Evolutionary conservation across 2,329 filamentous ascomycete species (phyloP), one percentile per base, ranked within the genome.

Genomic region (Aspergillus sp.): DNA sequence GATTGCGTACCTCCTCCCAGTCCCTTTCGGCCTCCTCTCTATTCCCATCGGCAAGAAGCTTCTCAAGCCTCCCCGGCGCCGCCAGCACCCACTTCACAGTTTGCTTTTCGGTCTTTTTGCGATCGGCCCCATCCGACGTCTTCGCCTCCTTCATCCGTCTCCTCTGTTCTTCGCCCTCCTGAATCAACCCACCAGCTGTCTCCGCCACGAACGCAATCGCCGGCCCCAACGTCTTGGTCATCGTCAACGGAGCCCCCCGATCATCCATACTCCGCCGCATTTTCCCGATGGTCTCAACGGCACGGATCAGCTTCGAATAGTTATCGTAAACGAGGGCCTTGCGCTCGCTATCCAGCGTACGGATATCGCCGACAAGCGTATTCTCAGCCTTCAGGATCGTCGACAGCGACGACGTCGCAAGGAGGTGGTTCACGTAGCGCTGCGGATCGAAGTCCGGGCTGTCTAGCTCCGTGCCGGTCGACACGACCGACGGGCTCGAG

Each of bases 301-400:
- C 95, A n/a, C 89, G 86, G 66, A 99, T 97, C 66, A 99, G 79
- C 78, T 98, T 98, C 67, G 90, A 95, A 76, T 98, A 99, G 73
- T 99, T 99, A 75, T 99, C 94, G 75, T 99, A 99, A 4, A 99
- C 95, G 62, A 99, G 79, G 1, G 94, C 93, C 78, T 99, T 99
- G 76, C 95, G 90, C 82, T 99, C 95, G 24, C 94, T 94, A 71
- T 98, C 95, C 18, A 99, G 82, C 2, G 91, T 93, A 42, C 92
- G 81, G 52, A 96, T 94, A 78, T 98, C 94, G 65, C 75, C 76
- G 6, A 80, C 75, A n/a, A 80, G 70, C 7, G 75, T 77, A 45
- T 78, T 77, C 63, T 80, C 78, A 1, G 77, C 77, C 50, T 77
- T 78, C 9, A 80, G 65, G 22, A 80, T 76, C 2, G 78, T 78